Percentiles rank a stretch among this genome's conserved stretches.
These are phyloP conservation scores for Calonectria multiphialidica DNA, from an alignment of 2,329 filamentous ascomycete genomes.

Conservation along the genomic window DNA sequence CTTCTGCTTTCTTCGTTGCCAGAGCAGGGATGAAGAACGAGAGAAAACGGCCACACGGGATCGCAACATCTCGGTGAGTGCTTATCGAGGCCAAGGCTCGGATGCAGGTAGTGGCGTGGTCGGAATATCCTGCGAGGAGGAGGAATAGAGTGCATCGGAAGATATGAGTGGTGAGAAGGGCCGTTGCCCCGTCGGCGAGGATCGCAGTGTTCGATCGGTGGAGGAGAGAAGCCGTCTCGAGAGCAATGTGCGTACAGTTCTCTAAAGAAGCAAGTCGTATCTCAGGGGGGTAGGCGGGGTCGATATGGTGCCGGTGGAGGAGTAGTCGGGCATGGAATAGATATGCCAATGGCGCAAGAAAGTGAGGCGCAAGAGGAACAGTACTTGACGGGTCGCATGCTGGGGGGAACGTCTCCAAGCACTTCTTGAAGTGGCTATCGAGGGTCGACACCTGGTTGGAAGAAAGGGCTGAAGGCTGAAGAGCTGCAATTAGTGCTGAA, in stretches of 20 bases:
- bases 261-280: conserved; percentile 80
- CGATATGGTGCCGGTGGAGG: conserved; percentile 90
- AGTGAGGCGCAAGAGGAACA: conserved; percentile 77
- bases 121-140: conserved; percentile 79
- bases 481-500: conserved; percentile 76
- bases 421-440: conserved; percentile 83
- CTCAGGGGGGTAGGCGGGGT: conserved; percentile 74
- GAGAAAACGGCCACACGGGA: conserved; percentile 84
- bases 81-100: conserved; percentile 79
- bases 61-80: conserved; percentile 77
- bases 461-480: conserved; percentile 76
- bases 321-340: conserved; percentile 87
- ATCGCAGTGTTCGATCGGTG: conserved; percentile 73
- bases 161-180: conserved; percentile 83
- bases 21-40: conserved; percentile 83
- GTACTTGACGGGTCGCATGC: conserved; percentile 77
- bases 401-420: conserved; percentile 80
- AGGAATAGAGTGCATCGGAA: conserved; percentile 90
- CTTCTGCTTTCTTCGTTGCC: conserved; percentile 64
- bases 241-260: conserved; percentile 78
- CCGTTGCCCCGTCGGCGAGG: conserved; percentile 73
- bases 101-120: conserved; percentile 79
- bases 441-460: conserved; percentile 79
- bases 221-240: conserved; percentile 84
- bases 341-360: conserved; percentile 80